Evolutionary conservation across 164 flowering plant species (phyloP), one percentile per base, ranked within the genome.

Genomic region (Cinnamomum micranthum): DNA sequence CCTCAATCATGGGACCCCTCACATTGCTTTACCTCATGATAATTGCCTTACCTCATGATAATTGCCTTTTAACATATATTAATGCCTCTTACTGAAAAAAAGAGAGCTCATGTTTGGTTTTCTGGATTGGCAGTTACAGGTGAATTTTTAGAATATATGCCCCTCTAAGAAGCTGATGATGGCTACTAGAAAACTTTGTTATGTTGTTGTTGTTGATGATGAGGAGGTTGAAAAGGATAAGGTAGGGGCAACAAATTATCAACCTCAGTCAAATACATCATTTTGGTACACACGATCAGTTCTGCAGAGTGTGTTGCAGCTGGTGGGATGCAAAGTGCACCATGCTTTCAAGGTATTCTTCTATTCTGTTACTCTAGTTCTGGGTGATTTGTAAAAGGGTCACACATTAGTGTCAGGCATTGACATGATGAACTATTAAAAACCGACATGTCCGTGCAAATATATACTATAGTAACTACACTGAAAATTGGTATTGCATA

Each of bases 321-420:
- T 76, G 15, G 76, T 78, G 74, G 84, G 84, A 47, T 81, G 84
- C 77, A 81, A 81, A 78, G 70, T 74, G 22, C 51, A 77, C 12
- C 81, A 78, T 74, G 81, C 84, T 27, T 78, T 75, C 66, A 78
- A 81, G 84, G 84, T 81, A 73, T 55, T 55, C 2, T 55, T 5
- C 60, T 55, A 55, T 17, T 14, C 60, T 19, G 20, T 55, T 55
- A 55, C 17, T 55, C 60, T 55, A 15, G 4, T 55, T 55, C 60
- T 20, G n/a, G 17, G 17, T 55, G n/a, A 55, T n/a, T 55, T 55
- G n/a, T 4, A 14, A 11, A 6, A 6, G 20, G 17, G 60, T 55
- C 60, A 55, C 19, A 14, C n/a, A 55, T 55, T 55, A 2, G 60
- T 55, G 20, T 55, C 20, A 55, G 20, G 0, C 60, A 55, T 15